Percentiles rank a stretch among this genome's conserved stretches.
phyloP scores from a whole-genome alignment of 2,329 filamentous ascomycete genomes.

The Bipolaris gigantea region DNA sequence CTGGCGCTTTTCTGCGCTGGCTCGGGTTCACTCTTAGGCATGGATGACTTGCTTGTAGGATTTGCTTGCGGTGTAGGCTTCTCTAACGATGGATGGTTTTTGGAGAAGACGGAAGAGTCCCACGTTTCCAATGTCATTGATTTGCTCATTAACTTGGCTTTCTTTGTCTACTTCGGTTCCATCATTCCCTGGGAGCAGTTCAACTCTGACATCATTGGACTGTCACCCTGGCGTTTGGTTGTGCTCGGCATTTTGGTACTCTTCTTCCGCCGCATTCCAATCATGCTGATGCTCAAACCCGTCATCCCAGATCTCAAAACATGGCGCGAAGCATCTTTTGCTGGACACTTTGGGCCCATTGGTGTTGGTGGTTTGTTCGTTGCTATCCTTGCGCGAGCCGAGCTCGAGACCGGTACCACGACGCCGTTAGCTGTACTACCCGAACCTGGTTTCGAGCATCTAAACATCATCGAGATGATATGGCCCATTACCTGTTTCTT shows the following conservation, averaged over 20 bases:
- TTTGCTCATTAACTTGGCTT: slow-evolving; percentile 91
- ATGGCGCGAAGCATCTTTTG: slow-evolving; percentile 95
- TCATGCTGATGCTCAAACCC: slow-evolving; percentile 90
- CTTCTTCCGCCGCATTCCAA: slow-evolving; percentile 91
- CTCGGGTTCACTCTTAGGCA: slow-evolving; percentile 83
- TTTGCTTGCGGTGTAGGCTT: slow-evolving; percentile 98
- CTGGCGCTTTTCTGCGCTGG: slow-evolving; percentile 94
- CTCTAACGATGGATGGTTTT: slow-evolving; percentile 99
- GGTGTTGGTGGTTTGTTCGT: slow-evolving; percentile 96
- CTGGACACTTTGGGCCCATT: slow-evolving; percentile 96
- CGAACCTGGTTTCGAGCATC: slow-evolving; percentile 59
- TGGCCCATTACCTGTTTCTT: slow-evolving; percentile 96
- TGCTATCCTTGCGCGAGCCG: slow-evolving; percentile 88
- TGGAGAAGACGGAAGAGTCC: slow-evolving; percentile 95
- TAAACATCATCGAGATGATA: slow-evolving; percentile 77
- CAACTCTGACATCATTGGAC: slow-evolving; percentile 70
- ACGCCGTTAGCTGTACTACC: slow-evolving; percentile 71
- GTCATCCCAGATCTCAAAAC: slow-evolving; percentile 96
- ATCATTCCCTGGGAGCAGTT: slow-evolving; percentile 96
- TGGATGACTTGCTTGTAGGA: slow-evolving; percentile 92
- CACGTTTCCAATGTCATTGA: slow-evolving; percentile 99
- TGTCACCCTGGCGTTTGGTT: slow-evolving; percentile 86
- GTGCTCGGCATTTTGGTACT: slow-evolving; percentile 93
- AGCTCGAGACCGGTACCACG: slow-evolving; percentile 75
- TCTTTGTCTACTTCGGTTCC: slow-evolving; percentile 96